Percentiles rank a stretch among this genome's conserved stretches.
phyloP scores from a whole-genome alignment of 805 yeast genomes.

The Wickerhamiella sorbophila region DNA sequence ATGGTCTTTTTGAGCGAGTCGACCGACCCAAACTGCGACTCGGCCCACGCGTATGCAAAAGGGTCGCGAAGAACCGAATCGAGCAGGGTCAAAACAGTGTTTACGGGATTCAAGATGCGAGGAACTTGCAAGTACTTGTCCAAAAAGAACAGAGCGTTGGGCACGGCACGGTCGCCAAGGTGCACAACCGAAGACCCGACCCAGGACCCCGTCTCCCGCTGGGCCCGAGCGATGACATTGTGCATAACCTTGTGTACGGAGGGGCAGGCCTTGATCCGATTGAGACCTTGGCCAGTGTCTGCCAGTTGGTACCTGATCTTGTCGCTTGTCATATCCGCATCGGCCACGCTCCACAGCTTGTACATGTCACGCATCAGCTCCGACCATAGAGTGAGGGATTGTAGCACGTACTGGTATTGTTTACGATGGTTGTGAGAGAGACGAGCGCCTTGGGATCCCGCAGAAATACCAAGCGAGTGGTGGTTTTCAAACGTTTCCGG shows the following conservation, averaged over 20 bases:
- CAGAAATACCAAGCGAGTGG: slow-evolving; percentile 46
- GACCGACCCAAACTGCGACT: slow-evolving; percentile 42
- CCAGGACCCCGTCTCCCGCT: slow-evolving; percentile 50
- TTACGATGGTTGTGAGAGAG: slow-evolving; percentile 58
- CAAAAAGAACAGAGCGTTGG: slow-evolving; percentile 63
- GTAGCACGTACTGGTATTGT: slow-evolving; percentile 62
- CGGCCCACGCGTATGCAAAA: slow-evolving; percentile 29
- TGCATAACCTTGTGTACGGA: slow-evolving; percentile 56
- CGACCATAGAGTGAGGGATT: slow-evolving; percentile 63
- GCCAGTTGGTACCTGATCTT: slow-evolving; percentile 38
- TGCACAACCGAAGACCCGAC: slow-evolving; percentile 72
- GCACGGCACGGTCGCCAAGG: slow-evolving; percentile 72
- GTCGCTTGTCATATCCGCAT: slow-evolving; percentile 46
- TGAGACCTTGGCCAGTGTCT: slow-evolving; percentile 72
- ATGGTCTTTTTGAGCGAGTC: slow-evolving; percentile 37
- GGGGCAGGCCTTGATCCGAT: slow-evolving; percentile 65
- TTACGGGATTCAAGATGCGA: slow-evolving; percentile 58
- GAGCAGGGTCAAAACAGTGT: slow-evolving; percentile 40
- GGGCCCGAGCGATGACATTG: slow-evolving; percentile 49
- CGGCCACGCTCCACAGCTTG: slow-evolving; percentile 63
- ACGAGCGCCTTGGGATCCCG: slow-evolving; percentile 56
- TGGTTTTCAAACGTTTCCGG: slow-evolving; percentile 16
- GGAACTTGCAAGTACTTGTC: slow-evolving; percentile 76
- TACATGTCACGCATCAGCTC: slow-evolving; percentile 67
- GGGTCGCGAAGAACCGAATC: slow-evolving; percentile 34